These are phyloP conservation scores for Beta macrorhiza DNA, from an alignment of 179 eudicot genomes.

Conservation along the genomic window DNA sequence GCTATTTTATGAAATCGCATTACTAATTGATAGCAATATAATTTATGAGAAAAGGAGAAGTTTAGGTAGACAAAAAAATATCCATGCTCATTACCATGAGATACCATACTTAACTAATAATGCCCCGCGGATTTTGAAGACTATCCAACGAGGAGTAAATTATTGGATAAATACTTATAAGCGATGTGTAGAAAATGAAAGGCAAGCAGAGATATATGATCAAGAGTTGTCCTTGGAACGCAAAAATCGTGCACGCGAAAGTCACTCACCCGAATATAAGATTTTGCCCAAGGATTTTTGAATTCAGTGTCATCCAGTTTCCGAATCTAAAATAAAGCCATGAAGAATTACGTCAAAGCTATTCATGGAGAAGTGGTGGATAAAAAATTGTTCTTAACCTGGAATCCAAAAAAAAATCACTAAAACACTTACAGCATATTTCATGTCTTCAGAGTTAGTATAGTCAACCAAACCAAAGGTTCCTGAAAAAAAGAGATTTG, in stretches of 20 bases:
- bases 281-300: constrained; percentile 89
- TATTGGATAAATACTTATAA: neutral
- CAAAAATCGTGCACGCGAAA: neutral
- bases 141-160: neutral
- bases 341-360: neutral
- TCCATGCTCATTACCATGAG: neutral
- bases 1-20: too few species aligned
- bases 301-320: constrained; percentile 97
- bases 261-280: constrained; percentile 71
- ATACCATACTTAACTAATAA: too few species aligned
- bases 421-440: constrained; percentile 82
- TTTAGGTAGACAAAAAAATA: too few species aligned
- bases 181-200: neutral
- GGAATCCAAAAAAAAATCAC: neutral
- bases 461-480: constrained; percentile 95
- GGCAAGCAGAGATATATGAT: neutral
- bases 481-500: constrained; percentile 44
- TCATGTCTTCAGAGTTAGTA: constrained; percentile 93
- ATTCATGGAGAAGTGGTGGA: constrained; percentile 2
- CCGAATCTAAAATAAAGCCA: constrained; percentile 57
- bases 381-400: neutral
- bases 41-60: too few species aligned
- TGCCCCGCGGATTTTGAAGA: neutral
- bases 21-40: too few species aligned
- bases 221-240: neutral